Conservation (phyloP, 345 rosid species). For the Balakata baccata region DNA sequence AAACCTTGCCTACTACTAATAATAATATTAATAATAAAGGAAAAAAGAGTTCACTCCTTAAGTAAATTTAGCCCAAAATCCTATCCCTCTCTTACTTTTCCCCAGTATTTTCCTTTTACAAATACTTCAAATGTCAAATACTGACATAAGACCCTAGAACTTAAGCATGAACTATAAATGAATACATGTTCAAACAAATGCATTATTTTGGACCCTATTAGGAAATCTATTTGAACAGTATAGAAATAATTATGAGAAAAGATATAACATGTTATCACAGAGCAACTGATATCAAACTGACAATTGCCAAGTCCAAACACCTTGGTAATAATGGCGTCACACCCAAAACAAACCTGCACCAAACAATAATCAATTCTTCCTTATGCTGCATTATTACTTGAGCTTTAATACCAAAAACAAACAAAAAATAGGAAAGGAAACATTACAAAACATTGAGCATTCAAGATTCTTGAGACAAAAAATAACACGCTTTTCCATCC, state of each 20-base stretch:
- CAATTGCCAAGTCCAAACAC: conserved; percentile 98
- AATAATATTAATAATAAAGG: too few relatives aligned
- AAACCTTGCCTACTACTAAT: too few relatives aligned
- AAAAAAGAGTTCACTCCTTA: too few relatives aligned
- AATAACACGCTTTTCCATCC: neutral
- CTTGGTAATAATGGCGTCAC: conserved; percentile 91
- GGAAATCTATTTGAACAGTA: neutral
- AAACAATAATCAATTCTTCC: conserved; percentile 9
- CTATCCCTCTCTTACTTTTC: too few relatives aligned
- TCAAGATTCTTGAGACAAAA: neutral
- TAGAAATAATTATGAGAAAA: neutral
- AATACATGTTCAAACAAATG: too few relatives aligned
- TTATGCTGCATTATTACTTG: neutral
- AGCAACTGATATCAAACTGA: conserved; percentile 38
- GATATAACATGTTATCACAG: neutral
- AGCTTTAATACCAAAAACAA: neutral
- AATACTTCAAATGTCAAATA: too few relatives aligned
- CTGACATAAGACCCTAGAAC: too few relatives aligned
- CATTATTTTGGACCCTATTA: too few relatives aligned
- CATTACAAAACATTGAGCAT: neutral
- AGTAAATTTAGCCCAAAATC: too few relatives aligned
- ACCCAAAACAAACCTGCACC: conserved; percentile 94
- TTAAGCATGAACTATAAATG: too few relatives aligned
- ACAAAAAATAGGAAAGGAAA: neutral
- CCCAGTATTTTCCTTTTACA: too few relatives aligned